phyloP scores from a whole-genome alignment of 208 protist species.

The Leishmania gerbilli region DNA sequence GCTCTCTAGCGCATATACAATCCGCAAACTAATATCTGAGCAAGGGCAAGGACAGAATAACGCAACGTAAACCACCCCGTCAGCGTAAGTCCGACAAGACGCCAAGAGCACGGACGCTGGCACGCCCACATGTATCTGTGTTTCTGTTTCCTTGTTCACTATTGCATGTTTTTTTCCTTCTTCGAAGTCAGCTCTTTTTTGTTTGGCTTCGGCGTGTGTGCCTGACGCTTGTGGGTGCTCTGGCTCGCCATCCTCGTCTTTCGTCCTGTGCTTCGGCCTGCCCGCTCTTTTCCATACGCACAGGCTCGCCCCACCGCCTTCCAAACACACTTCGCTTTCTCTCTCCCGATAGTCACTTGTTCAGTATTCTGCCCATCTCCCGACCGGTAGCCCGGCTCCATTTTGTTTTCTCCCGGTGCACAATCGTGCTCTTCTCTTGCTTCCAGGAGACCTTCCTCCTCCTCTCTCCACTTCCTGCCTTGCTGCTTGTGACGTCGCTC shows the following conservation, averaged over 20 bases:
- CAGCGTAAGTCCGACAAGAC: too few species aligned
- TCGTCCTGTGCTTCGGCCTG: not conserved
- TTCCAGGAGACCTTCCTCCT: not conserved
- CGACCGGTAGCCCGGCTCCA: not conserved
- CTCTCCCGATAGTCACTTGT: not conserved
- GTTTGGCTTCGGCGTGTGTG: not conserved
- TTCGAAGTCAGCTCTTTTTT: not conserved
- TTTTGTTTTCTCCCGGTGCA: not conserved
- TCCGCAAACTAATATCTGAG: too few species aligned
- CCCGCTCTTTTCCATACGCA: not conserved
- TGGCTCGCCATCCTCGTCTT: not conserved
- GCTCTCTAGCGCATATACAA: not conserved
- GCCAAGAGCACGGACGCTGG: not conserved
- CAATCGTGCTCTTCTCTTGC: not conserved
- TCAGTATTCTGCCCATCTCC: not conserved
- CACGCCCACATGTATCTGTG: not conserved
- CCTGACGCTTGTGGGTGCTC: not conserved
- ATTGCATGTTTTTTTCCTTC: too few species aligned
- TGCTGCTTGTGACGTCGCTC: not conserved
- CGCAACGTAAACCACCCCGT: too few species aligned
- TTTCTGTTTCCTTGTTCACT: too few species aligned
- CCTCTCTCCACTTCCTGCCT: not conserved
- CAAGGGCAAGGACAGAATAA: too few species aligned
- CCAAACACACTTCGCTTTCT: too few species aligned
- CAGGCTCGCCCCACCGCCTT: not conserved